Conservation (phyloP, 2,329 filamentous ascomycete species). For the Aspergillus tubingensis region DNA sequence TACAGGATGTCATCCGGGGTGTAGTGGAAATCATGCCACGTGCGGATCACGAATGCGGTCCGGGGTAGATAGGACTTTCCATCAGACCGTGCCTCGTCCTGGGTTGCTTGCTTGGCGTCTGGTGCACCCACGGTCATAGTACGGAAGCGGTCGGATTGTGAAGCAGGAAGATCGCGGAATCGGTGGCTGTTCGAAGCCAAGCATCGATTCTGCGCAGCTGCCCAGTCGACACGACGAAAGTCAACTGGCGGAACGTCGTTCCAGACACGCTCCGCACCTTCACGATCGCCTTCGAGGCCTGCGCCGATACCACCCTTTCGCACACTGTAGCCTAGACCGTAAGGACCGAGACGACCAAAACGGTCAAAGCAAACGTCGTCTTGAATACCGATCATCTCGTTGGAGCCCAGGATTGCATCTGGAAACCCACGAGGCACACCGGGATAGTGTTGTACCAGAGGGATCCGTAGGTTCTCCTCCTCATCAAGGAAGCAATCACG, state of each 20-base stretch:
- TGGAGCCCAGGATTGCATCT: slow-evolving; percentile 81
- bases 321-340: slow-evolving; percentile 82
- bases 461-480: slow-evolving; percentile 64
- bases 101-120: slow-evolving; percentile 20
- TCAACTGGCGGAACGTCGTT: slow-evolving; percentile 70
- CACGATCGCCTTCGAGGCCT: slow-evolving; percentile 80
- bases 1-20: slow-evolving; percentile 76
- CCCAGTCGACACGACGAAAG: slow-evolving; percentile 77
- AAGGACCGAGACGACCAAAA: slow-evolving; percentile 83
- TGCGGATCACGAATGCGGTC: slow-evolving; percentile 76
- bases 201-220: slow-evolving; percentile 73
- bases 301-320: slow-evolving; percentile 78
- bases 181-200: slow-evolving; percentile 68
- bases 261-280: slow-evolving; percentile 82
- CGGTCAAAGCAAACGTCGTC: slow-evolving; percentile 92
- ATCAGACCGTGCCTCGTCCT: slow-evolving; percentile 20
- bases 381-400: slow-evolving; percentile 74
- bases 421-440: slow-evolving; percentile 85
- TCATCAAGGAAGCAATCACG: slow-evolving; percentile 78
- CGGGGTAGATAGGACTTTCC: slow-evolving; percentile 48
- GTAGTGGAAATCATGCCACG: slow-evolving; percentile 78
- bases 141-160: slow-evolving; percentile 37
- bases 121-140: slow-evolving; percentile 35
- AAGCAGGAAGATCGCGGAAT: slow-evolving; percentile 55
- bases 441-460: slow-evolving; percentile 70